Evolutionary conservation across 2,329 filamentous ascomycete genomes (phyloP).

Genomic region (Colletotrichum eremochloae): DNA sequence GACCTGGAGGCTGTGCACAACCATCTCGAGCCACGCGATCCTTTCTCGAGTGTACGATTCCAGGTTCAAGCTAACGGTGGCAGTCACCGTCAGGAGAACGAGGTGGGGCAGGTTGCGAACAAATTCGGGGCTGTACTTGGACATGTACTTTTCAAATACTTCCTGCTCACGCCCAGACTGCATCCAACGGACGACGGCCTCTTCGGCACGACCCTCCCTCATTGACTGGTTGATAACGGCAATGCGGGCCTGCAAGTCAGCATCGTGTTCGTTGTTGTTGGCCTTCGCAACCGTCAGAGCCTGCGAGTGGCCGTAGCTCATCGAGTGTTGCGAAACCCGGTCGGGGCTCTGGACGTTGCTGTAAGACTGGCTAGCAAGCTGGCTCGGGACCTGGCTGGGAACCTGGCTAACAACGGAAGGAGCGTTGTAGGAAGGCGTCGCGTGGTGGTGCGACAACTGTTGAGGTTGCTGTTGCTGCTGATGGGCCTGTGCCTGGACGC

Average conservation of each 20-base stretch:
- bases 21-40: slow-evolving; percentile 71
- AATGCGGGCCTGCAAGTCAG: slow-evolving; percentile 68
- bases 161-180: slow-evolving; percentile 73
- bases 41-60: slow-evolving; percentile 68
- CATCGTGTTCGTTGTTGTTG: slow-evolving; percentile 46
- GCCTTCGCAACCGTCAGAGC: slow-evolving; percentile 38
- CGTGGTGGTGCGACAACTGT: slow-evolving; percentile 36
- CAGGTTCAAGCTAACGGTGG: slow-evolving; percentile 72
- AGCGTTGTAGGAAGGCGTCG: slow-evolving; percentile 33
- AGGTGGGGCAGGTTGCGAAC: slow-evolving; percentile 71
- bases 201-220: slow-evolving; percentile 70
- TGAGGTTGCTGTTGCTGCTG: slow-evolving; percentile 34
- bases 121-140: slow-evolving; percentile 64
- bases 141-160: slow-evolving; percentile 70
- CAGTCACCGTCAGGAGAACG: slow-evolving; percentile 73
- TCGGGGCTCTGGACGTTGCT: slow-evolving; percentile 44
- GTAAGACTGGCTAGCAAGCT: slow-evolving; percentile 44
- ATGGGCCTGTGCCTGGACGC: slow-evolving; percentile 54
- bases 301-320: slow-evolving; percentile 41
- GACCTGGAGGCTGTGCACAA: slow-evolving; percentile 66
- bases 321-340: slow-evolving; percentile 38
- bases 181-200: slow-evolving; percentile 76
- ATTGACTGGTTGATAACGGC: slow-evolving; percentile 74
- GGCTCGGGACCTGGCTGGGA: slow-evolving; percentile 29
- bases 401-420: slow-evolving; percentile 38